phyloP scores from a whole-genome alignment of 176 grass and related monocot species.

The Typha latifolia region DNA sequence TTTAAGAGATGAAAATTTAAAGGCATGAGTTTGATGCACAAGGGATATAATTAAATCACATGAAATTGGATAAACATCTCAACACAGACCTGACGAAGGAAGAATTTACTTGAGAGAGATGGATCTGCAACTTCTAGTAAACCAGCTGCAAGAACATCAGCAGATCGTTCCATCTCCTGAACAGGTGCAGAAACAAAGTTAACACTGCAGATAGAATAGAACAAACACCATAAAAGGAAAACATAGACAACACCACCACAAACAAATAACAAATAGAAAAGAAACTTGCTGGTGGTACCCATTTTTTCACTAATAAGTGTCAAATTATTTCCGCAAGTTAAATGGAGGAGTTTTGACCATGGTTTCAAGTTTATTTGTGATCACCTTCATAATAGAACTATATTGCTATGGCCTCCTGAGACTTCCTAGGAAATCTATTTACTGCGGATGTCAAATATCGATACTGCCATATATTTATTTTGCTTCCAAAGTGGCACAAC shows the following conservation, averaged over 20 bases:
- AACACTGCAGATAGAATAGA: background rate
- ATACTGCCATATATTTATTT: background rate
- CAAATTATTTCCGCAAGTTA: no score
- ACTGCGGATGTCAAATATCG: no score
- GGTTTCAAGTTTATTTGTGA: no score
- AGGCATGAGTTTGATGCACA: background rate
- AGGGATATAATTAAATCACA: slow-evolving; percentile 8
- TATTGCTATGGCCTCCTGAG: no score
- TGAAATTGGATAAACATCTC: slow-evolving; percentile 13
- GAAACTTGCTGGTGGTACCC: no score
- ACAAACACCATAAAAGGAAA: background rate
- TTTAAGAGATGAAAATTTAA: background rate
- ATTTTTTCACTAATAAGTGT: no score
- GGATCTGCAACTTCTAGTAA: slow-evolving; percentile 85
- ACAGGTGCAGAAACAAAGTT: background rate
- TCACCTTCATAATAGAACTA: no score
- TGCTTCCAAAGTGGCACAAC: background rate
- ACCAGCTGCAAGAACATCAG: slow-evolving; percentile 91
- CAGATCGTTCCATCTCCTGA: slow-evolving; percentile 98
- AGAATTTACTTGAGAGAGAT: slow-evolving; percentile 90
- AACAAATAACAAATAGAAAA: no score
- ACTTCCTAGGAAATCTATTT: no score
- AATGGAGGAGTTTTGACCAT: no score
- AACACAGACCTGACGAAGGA: slow-evolving; percentile 68
- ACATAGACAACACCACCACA: no score